A percentile compares a stretch with the other conserved stretches of the same genome.
These are phyloP conservation scores for Solanum ossicruentum DNA, from an alignment of 257 asterid species.

Conservation along the genomic window DNA sequence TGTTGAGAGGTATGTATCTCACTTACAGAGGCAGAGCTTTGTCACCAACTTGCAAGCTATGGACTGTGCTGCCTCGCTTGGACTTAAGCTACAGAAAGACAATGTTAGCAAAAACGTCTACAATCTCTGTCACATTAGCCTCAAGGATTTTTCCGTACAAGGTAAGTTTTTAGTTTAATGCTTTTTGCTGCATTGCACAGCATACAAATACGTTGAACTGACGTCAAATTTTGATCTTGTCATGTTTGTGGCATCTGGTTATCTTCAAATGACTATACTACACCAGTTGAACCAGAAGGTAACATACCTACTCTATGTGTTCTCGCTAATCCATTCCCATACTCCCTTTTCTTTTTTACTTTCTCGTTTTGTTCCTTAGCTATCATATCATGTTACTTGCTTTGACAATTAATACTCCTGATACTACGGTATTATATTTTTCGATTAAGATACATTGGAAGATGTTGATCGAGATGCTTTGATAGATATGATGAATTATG, in stretches of 20 bases:
- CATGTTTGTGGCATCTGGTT: constrained; percentile 24
- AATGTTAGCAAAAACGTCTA: constrained; percentile 64
- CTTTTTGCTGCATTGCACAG: neutral
- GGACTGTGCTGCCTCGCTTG: constrained; percentile 88
- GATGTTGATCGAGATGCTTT: neutral
- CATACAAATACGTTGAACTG: constrained; percentile 10
- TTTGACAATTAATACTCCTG: neutral
- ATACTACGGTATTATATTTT: neutral
- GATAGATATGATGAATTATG: neutral
- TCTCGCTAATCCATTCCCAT: neutral
- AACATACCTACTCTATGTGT: constrained; percentile 5
- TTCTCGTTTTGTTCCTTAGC: neutral
- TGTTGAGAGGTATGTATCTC: constrained; percentile 60
- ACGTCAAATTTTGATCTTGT: constrained; percentile 14
- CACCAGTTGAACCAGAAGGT: constrained; percentile 78
- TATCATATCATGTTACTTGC: neutral
- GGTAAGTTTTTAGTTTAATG: constrained; percentile 35
- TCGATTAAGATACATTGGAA: neutral
- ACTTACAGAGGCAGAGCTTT: constrained; percentile 89
- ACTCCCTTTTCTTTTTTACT: neutral
- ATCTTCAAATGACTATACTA: constrained; percentile 9
- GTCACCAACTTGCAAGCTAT: constrained; percentile 95
- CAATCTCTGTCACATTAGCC: constrained; percentile 67
- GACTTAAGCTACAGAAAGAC: constrained; percentile 55
- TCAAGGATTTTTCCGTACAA: constrained; percentile 97